Percentiles rank a stretch among this genome's conserved stretches.
Evolutionary conservation across 78 protist species (phyloP).

Genomic region (Dictyostelium firmibasis): DNA sequence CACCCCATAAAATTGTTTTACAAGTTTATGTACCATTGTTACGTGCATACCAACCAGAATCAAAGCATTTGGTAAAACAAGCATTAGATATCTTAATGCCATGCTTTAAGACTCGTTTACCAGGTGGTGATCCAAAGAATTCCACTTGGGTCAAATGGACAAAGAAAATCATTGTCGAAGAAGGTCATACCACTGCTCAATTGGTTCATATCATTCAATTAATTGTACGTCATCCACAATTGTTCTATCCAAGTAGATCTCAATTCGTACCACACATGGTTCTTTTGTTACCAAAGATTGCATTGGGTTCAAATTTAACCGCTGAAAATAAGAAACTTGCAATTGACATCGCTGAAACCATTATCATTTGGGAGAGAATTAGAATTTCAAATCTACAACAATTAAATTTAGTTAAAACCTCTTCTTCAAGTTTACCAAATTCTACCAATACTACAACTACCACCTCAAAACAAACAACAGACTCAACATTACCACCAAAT

Average conservation of each 20-base stretch:
- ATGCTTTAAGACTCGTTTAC: conserved; percentile 26
- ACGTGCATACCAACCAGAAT: conserved; percentile 91
- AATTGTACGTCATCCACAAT: conserved; percentile 88
- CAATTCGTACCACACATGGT: conserved; percentile 94
- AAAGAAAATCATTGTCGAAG: conserved; percentile 94
- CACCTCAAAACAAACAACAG: not conserved
- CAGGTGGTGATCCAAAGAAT: conserved; percentile 10
- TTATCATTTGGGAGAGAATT: conserved; percentile 89
- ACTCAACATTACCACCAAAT: conserved; percentile 6
- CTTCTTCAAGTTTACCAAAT: not conserved
- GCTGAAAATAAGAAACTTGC: conserved; percentile 91
- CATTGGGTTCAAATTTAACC: conserved; percentile 53
- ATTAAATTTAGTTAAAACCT: not conserved
- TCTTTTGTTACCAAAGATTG: conserved; percentile 88
- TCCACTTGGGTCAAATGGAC: conserved; percentile 92
- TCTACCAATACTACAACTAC: not conserved
- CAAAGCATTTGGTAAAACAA: conserved; percentile 83
- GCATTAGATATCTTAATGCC: conserved; percentile 93
- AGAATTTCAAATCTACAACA: conserved; percentile 11
- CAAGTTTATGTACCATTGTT: conserved; percentile 92
- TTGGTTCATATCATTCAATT: conserved; percentile 93
- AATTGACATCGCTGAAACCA: conserved; percentile 88
- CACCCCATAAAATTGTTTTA: conserved; percentile 92
- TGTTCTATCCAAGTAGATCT: conserved; percentile 86
- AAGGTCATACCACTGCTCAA: conserved; percentile 91